Percentiles rank a stretch among this genome's conserved stretches.
These are phyloP conservation scores for Penicilliopsis zonata DNA, from an alignment of 495 filamentous ascomycete species.

Conservation along the genomic window DNA sequence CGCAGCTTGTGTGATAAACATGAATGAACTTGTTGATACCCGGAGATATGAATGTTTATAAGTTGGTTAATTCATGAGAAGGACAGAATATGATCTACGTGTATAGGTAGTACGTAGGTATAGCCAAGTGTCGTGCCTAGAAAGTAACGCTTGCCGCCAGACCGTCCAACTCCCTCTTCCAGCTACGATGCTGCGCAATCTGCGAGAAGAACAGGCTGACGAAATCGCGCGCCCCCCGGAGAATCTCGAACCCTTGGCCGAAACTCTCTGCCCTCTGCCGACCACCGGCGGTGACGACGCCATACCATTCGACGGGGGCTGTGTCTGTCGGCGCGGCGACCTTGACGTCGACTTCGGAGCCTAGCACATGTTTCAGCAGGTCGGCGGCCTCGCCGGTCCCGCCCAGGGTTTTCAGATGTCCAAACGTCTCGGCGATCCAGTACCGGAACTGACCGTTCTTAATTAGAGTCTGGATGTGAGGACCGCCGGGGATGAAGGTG, in stretches of 20 bases:
- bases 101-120: neutral
- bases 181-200: conserved; percentile 52
- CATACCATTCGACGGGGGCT: conserved; percentile 53
- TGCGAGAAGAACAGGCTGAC: conserved; percentile 46
- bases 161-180: conserved; percentile 53
- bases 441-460: conserved; percentile 59
- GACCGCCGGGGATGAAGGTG: conserved; percentile 59
- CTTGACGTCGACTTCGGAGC: conserved; percentile 17
- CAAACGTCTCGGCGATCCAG: conserved; percentile 67
- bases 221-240: conserved; percentile 49
- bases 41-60: no score
- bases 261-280: conserved; percentile 40
- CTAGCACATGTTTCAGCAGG: conserved; percentile 42
- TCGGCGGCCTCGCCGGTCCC: conserved; percentile 52
- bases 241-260: conserved; percentile 42
- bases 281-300: conserved; percentile 51
- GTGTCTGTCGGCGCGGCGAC: conserved; percentile 30
- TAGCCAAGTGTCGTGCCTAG: neutral
- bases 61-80: no score
- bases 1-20: no score
- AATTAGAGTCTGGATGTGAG: conserved; percentile 42
- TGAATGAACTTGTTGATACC: no score
- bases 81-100: no score
- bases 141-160: conserved; percentile 11
- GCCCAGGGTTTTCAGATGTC: conserved; percentile 60